Evolutionary conservation across 2,329 filamentous ascomycete species (phyloP), one percentile per base, ranked within the genome.

Genomic region (Sporothrix inflata): DNA sequence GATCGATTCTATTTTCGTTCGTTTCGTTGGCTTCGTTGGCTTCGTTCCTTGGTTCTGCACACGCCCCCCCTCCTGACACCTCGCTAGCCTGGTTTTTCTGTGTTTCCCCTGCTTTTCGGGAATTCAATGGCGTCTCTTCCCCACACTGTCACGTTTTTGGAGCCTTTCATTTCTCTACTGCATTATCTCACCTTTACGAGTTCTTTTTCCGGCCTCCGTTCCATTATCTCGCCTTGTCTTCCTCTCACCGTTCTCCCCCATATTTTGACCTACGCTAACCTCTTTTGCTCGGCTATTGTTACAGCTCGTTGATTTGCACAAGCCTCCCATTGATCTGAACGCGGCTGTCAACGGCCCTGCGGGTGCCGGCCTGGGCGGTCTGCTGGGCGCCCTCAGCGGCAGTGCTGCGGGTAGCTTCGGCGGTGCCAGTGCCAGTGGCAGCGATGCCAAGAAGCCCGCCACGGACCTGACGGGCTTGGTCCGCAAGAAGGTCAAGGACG

Each of bases 401-500:
- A 55, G 72, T 47, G 85, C 90, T 71, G 87, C 89, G 7, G 27
- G 66, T 66, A 19, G 30, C 66, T 55, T 66, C n/a, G 51, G 67
- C 8, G 19, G 57, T 61, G 57, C 57, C 12, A 45, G 42, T 47
- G 45, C 14, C 8, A 19, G 89, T 75, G 84, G 93, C 61, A 89
- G 91, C 61, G 91, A 94, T 78, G 92, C 91, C 38, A 92, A 90
- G 77, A 91, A 91, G 82, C 86, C 84, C 8, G 93, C 93, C 7
- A 94, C 87, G 19, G 92, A 96, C 78, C 83, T 97, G 16, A 89
- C 87, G 0, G 87, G 90, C n/a, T 83, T 95, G 61, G 90, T 95
- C 57, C 89, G 91, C 78, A 94, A 91, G 82, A 89, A 89, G 80
- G 77, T 79, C 74, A 83, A 84, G 78, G 79, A 79, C 11, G 77